Conservation (phyloP, 1,139 yeast genomes). For the Kodamaea ohmeri region DNA sequence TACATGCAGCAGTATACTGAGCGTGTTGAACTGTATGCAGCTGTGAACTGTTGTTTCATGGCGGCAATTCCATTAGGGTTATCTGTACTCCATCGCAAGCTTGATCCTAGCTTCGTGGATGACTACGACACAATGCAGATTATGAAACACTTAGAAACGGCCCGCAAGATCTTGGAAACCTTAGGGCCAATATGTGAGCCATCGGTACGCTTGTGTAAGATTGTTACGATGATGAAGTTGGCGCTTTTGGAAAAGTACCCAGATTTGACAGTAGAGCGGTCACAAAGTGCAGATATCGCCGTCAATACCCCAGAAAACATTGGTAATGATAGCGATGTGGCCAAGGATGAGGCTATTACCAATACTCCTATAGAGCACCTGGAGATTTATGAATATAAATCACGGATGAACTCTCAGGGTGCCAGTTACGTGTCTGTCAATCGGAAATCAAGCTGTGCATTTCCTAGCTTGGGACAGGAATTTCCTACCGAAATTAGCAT, state of each 20-base stretch:
- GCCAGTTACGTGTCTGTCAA: too few species aligned
- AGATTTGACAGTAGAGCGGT: constrained; percentile 8
- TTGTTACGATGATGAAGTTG: constrained; percentile 15
- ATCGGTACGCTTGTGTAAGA: constrained; percentile 13
- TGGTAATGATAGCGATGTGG: not conserved
- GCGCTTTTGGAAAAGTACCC: constrained; percentile 14
- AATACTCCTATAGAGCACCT: too few species aligned
- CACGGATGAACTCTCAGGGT: too few species aligned
- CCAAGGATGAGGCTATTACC: too few species aligned
- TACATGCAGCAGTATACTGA: constrained; percentile 17
- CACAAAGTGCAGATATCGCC: constrained; percentile 1
- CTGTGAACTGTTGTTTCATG: constrained; percentile 18
- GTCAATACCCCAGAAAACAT: not conserved
- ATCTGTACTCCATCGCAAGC: constrained; percentile 16
- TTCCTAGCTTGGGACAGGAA: too few species aligned
- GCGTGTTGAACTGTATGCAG: constrained; percentile 18
- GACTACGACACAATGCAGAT: constrained; percentile 14
- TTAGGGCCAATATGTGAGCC: constrained; percentile 15
- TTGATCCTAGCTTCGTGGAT: constrained; percentile 13
- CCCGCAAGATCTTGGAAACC: constrained; percentile 12
- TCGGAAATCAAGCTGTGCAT: not conserved
- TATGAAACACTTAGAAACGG: constrained; percentile 15
- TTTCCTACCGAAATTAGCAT: not conserved
- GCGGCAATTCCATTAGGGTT: constrained; percentile 16
- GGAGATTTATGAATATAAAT: too few species aligned